A percentile compares a stretch with the other conserved stretches of the same genome.
These are phyloP conservation scores for Flaveria sonorensis DNA, from an alignment of 129 eudicot genomes.

Conservation along the genomic window DNA sequence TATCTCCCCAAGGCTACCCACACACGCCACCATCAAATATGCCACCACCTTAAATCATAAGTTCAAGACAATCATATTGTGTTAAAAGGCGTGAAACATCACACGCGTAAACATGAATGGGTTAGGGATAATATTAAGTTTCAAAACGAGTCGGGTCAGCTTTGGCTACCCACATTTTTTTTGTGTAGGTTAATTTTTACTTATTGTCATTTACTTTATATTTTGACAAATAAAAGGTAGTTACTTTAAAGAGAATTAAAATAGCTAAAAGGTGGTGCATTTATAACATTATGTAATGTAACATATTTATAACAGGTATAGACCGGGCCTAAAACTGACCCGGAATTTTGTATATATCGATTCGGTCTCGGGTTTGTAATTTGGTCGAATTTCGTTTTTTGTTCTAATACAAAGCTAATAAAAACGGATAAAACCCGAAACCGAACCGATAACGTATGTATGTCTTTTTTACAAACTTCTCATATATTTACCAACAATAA, in stretches of 20 bases:
- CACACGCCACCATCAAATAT: constrained; percentile 80
- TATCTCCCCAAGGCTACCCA: constrained; percentile 62
- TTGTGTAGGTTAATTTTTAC: not conserved
- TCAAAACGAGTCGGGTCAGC: not conserved
- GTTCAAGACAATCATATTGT: not conserved
- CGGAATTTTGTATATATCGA: not conserved
- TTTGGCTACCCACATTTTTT: not conserved
- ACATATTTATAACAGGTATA: not conserved
- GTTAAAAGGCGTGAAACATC: not conserved
- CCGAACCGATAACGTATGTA: not conserved
- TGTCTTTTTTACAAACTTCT: not conserved
- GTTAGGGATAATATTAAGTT: not conserved
- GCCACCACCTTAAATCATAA: constrained; percentile 58
- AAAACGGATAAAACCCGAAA: not conserved
- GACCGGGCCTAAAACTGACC: not conserved
- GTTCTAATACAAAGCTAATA: too few relatives aligned
- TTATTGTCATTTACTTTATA: not conserved
- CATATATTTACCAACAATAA: not conserved
- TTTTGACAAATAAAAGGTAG: not conserved
- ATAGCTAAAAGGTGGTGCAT: not conserved
- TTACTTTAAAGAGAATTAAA: not conserved
- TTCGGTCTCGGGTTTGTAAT: not conserved
- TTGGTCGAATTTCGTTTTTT: not conserved
- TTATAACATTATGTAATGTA: not conserved
- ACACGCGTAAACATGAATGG: not conserved